Evolutionary conservation across 2,329 filamentous ascomycete species (phyloP).

Genomic region (Xylaria sp.): DNA sequence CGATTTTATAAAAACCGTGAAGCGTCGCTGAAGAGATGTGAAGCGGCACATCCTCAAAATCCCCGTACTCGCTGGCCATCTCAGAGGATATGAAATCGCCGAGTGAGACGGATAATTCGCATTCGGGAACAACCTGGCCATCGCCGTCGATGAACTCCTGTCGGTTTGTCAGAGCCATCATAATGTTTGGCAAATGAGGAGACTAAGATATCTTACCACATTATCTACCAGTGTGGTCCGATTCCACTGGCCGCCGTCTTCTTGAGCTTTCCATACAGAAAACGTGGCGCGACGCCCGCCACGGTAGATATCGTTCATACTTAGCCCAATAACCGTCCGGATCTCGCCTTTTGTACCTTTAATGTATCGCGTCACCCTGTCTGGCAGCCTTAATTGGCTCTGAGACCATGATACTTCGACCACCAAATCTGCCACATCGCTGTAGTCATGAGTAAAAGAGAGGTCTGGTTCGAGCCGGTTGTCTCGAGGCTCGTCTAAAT

Average conservation of each 20-base stretch:
- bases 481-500: not conserved
- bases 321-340: slow-evolving; percentile 23
- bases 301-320: slow-evolving; percentile 24
- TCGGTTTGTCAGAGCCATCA: not conserved
- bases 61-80: not conserved
- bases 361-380: slow-evolving; percentile 21
- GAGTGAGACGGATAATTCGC: slow-evolving; percentile 11
- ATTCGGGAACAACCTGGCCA: slow-evolving; percentile 1
- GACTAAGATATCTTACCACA: not conserved
- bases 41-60: slow-evolving; percentile 16
- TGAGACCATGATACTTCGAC: slow-evolving; percentile 27
- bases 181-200: not conserved
- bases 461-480: slow-evolving; percentile 19
- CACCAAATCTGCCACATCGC: not conserved
- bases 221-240: not conserved
- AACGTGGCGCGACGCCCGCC: slow-evolving; percentile 11
- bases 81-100: slow-evolving; percentile 14
- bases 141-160: slow-evolving; percentile 18
- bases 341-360: slow-evolving; percentile 1
- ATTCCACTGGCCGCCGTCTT: slow-evolving; percentile 13
- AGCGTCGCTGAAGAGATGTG: slow-evolving; percentile 14
- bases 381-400: slow-evolving; percentile 3
- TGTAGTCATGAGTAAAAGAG: slow-evolving; percentile 9
- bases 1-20: not conserved
- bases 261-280: slow-evolving; percentile 22